Percentiles rank a stretch among this genome's conserved stretches.
Conservation (phyloP, 345 rosid genomes). For the Noccaea caerulescens region DNA sequence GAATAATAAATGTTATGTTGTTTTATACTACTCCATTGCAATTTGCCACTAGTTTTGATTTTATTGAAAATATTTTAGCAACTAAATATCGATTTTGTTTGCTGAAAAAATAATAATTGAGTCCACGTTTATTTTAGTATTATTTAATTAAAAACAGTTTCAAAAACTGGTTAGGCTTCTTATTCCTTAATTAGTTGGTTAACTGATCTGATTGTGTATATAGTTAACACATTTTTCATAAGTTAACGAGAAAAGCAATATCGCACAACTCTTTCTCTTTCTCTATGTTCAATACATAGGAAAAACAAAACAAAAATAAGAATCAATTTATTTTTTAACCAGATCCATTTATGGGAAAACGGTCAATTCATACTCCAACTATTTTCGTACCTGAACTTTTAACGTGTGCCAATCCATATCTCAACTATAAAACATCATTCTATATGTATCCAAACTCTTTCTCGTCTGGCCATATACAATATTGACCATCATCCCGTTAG, state of each 20-base stretch:
- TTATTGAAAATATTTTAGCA: too few relatives aligned
- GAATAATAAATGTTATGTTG: neutral
- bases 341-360: too few relatives aligned
- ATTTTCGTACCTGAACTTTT: too few relatives aligned
- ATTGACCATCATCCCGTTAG: too few relatives aligned
- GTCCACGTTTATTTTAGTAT: neutral
- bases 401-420: too few relatives aligned
- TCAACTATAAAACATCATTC: too few relatives aligned
- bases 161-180: neutral
- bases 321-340: neutral
- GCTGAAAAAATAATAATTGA: neutral
- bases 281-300: too few relatives aligned
- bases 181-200: neutral
- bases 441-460: too few relatives aligned
- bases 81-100: neutral
- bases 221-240: neutral
- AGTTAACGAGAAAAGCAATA: neutral
- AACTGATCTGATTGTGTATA: neutral
- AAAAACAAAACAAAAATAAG: too few relatives aligned
- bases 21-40: neutral
- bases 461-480: too few relatives aligned
- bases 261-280: neutral
- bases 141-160: neutral
- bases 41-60: neutral
- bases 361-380: too few relatives aligned